Base-by-base conservation (phyloP, 1,139 yeast genomes). In the Debaryomyces fabryi region DNA sequence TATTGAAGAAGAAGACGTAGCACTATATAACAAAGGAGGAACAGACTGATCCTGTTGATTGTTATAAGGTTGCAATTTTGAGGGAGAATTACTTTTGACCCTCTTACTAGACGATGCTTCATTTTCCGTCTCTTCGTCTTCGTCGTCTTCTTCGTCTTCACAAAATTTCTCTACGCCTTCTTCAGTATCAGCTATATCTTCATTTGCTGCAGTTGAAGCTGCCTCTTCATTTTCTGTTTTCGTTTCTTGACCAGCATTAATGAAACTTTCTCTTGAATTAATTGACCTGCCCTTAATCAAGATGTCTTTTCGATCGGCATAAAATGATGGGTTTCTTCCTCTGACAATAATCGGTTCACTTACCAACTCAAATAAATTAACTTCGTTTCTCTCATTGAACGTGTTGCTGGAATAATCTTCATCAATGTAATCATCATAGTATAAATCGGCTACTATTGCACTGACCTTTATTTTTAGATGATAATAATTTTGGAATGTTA, bases 291-390 rank as follows among this genome's bases (percentile, higher is more conserved):
- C 65, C 49, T 66, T 67, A 20, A 74, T 70, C 47, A 74, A 57
- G 24, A 81, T 63, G 57, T 82, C 85, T 41, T 79, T 78, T 49
- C 84, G 65, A 51, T 81, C 83, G 24, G 78, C 74, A 57, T 83
- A 83, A 56, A 84, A 84, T 24, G 82, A 73, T 3, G 89, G 88
- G 56, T 83, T 84, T 50, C 88, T 65, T 3, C 88, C 89, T 51
- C 89, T 65, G 3, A 83, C 88, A 29, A 82, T 81, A 5, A 83
- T 79, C 1, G 86, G 86, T 30, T 74, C 74, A 58, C 78, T 74
- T 7, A 58, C 59, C 27, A 74, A 52, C 48, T 73, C 78, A 44
- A 62, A 59, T 27, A 73, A 57, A 3, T 59, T 57, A 4, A 72
- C 62, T 49, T 73, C 78, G 53, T 72, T 73, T 27, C 65, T 61